A percentile compares a stretch with the other conserved stretches of the same genome.
Evolutionary conservation across 345 rosid genomes (phyloP).

Genomic region (Citrus glauca): DNA sequence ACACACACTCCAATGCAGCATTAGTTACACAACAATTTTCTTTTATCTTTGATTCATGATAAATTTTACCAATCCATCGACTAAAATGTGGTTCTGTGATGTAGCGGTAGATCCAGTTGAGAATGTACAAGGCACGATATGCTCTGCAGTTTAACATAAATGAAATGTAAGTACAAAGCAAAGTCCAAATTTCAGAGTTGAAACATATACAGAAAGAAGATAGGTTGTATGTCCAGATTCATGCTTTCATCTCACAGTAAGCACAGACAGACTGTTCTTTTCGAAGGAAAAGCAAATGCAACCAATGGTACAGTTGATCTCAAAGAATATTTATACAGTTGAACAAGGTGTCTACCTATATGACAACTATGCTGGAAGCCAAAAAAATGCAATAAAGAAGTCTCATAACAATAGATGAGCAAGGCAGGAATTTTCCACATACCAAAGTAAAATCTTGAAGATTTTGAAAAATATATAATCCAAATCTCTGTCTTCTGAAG

Average conservation of each 20-base stretch:
- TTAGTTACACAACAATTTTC: neutral
- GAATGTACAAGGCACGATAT: constrained; percentile 78
- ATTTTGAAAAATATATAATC: neutral
- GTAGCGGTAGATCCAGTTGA: constrained; percentile 87
- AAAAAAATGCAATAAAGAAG: neutral
- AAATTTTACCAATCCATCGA: constrained; percentile 72
- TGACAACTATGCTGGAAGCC: neutral
- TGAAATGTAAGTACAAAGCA: neutral
- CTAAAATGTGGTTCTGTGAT: constrained; percentile 54
- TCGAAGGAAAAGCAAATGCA: neutral
- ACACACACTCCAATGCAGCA: neutral
- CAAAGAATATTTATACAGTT: neutral
- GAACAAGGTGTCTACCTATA: neutral
- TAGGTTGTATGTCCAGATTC: neutral
- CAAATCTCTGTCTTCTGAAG: neutral
- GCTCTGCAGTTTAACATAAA: constrained; percentile 52
- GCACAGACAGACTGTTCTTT: neutral
- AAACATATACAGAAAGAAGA: neutral
- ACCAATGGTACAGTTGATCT: neutral
- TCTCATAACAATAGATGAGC: neutral
- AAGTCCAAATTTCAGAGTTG: neutral
- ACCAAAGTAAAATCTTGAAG: neutral
- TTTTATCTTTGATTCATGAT: neutral
- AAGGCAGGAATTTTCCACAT: neutral
- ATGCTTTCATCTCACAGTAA: neutral